These are phyloP conservation scores for Fraxinus latifolia DNA, from an alignment of 305 asterid genomes.

Conservation along the genomic window DNA sequence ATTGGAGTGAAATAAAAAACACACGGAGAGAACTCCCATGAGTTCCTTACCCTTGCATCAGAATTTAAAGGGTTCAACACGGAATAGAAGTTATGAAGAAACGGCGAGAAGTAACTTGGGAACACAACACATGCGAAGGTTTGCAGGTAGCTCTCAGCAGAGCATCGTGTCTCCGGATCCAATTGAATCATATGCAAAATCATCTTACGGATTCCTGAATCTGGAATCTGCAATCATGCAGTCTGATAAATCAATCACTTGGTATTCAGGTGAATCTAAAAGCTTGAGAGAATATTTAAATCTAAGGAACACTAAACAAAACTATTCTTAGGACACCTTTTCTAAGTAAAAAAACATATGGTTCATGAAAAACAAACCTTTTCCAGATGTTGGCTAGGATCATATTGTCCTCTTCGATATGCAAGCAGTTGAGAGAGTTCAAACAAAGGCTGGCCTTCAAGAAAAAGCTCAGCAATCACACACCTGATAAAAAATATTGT, in stretches of 20 bases:
- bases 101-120: slow-evolving; percentile 89
- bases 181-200: slow-evolving; percentile 96
- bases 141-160: slow-evolving; percentile 95
- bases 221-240: slow-evolving; percentile 72
- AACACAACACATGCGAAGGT: slow-evolving; percentile 75
- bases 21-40: slow-evolving; percentile 13
- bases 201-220: slow-evolving; percentile 95
- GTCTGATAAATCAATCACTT: slow-evolving; percentile 22
- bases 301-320: slow-evolving; percentile 7
- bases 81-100: slow-evolving; percentile 93
- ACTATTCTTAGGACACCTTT: background rate
- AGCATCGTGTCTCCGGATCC: slow-evolving; percentile 80
- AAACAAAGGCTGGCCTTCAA: slow-evolving; percentile 95
- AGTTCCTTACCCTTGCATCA: slow-evolving; percentile 84
- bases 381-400: slow-evolving; percentile 95
- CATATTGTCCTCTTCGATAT: slow-evolving; percentile 96
- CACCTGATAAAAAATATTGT: slow-evolving; percentile 62
- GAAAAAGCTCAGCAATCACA: slow-evolving; percentile 98
- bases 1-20: slow-evolving; percentile 6
- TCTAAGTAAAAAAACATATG: background rate
- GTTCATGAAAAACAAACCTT: slow-evolving; percentile 48
- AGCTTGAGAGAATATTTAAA: slow-evolving; percentile 3
- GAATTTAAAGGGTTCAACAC: slow-evolving; percentile 80
- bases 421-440: slow-evolving; percentile 97
- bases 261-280: slow-evolving; percentile 13